Conservation (phyloP, 1,284 basidiomycete genomes). For the Pseudozyma sp. region DNA sequence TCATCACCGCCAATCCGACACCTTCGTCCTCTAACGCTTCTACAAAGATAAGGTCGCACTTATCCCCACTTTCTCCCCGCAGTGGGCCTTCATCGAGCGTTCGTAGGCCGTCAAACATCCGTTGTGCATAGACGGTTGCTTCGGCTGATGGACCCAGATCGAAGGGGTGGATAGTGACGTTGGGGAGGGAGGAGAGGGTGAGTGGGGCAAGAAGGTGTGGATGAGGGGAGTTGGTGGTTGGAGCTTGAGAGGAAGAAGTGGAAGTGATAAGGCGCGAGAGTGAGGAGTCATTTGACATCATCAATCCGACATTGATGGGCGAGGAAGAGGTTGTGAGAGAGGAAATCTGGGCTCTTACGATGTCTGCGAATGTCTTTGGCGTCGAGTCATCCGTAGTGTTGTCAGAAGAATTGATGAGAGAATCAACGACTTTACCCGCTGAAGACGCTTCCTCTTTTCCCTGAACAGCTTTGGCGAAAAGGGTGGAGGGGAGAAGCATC, state of each 20-base stretch:
- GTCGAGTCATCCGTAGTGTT: neutral
- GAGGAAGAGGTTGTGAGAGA: constrained; percentile 1
- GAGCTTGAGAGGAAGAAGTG: neutral
- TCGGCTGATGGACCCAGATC: constrained; percentile 76
- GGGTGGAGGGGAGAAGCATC: constrained; percentile 37
- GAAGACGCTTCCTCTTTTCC: constrained; percentile 2
- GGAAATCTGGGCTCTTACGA: constrained; percentile 29
- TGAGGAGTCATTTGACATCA: constrained; percentile 48
- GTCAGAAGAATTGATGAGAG: constrained; percentile 10
- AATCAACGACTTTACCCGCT: constrained; percentile 16
- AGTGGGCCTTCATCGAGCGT: constrained; percentile 75
- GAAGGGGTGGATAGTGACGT: constrained; percentile 60
- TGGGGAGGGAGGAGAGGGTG: neutral
- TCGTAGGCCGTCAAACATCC: constrained; percentile 88
- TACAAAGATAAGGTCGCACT: constrained; percentile 84
- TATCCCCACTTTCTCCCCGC: constrained; percentile 41
- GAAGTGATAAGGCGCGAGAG: constrained; percentile 14
- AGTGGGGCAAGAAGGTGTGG: constrained; percentile 21
- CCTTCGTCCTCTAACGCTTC: constrained; percentile 85
- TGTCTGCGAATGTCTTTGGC: constrained; percentile 18
- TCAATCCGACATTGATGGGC: constrained; percentile 37
- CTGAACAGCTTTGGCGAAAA: constrained; percentile 22
- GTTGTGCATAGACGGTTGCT: constrained; percentile 79
- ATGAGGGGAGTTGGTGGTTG: constrained; percentile 3
- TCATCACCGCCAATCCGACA: constrained; percentile 96